A percentile compares a stretch with the other conserved stretches of the same genome.
phyloP scores from a whole-genome alignment of 2,329 filamentous ascomycete genomes.

The Botrytis fabae region DNA sequence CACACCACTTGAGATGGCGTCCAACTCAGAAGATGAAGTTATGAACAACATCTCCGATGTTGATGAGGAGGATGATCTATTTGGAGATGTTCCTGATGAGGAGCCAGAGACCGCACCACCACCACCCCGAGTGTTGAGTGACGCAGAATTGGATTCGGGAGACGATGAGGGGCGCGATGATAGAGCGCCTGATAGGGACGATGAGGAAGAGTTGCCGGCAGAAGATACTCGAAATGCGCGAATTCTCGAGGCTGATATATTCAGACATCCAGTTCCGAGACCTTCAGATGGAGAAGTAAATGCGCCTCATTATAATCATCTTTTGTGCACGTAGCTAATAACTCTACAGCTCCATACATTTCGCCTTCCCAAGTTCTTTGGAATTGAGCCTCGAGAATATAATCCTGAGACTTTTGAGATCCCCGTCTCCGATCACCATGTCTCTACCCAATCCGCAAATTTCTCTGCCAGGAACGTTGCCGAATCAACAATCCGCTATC shows the following conservation, averaged over 20 bases:
- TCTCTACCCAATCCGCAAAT: conserved; percentile 46
- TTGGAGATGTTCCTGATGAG: conserved; percentile 55
- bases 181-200: conserved; percentile 46
- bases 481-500: conserved; percentile 68
- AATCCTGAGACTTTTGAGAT: conserved; percentile 65
- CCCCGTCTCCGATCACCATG: conserved; percentile 58
- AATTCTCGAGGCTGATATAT: conserved; percentile 64
- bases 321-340: conserved; percentile 29
- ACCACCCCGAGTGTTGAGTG: conserved; percentile 49
- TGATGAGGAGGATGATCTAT: conserved; percentile 57
- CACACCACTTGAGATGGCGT: conserved; percentile 26
- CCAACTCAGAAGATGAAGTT: conserved; percentile 37
- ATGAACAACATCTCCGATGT: conserved; percentile 49
- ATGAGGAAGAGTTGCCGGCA: conserved; percentile 47
- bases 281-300: conserved; percentile 68
- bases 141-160: conserved; percentile 63
- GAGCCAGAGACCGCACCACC: conserved; percentile 30
- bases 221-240: conserved; percentile 49
- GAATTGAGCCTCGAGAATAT: conserved; percentile 67
- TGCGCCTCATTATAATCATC: not conserved
- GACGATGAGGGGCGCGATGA: conserved; percentile 65
- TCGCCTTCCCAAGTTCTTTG: conserved; percentile 71
- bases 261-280: conserved; percentile 69
- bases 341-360: conserved; percentile 62
- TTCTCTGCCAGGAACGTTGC: conserved; percentile 59